These are phyloP conservation scores for Cercospora zeina DNA, from an alignment of 2,329 filamentous ascomycete genomes.

Conservation along the genomic window DNA sequence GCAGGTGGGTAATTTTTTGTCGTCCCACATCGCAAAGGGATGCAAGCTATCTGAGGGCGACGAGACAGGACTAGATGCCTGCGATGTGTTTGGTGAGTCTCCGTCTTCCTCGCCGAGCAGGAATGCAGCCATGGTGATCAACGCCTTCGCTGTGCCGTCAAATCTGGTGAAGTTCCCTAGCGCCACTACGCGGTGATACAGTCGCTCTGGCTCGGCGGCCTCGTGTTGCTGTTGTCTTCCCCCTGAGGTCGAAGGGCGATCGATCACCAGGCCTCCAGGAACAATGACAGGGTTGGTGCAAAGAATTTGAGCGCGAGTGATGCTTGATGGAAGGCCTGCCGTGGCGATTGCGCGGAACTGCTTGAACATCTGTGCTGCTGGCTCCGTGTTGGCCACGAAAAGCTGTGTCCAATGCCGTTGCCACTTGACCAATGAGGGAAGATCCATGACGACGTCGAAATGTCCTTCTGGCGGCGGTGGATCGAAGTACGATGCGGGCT, in stretches of 20 bases:
- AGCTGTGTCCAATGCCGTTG: neutral
- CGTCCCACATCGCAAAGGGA: neutral
- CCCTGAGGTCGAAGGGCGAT: neutral
- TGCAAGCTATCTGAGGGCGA: neutral
- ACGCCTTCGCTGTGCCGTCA: neutral
- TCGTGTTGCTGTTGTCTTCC: neutral
- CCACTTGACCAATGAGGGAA: neutral
- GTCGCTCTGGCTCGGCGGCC: neutral
- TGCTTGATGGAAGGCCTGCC: neutral
- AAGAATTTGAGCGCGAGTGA: neutral
- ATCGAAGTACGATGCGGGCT: neutral
- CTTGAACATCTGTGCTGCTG: neutral
- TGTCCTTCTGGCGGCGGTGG: neutral
- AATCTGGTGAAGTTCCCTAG: neutral
- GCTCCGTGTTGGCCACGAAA: neutral
- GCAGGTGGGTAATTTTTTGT: neutral
- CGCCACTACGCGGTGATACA: neutral
- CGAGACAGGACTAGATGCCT: neutral
- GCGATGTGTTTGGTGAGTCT: neutral
- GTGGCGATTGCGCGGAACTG: neutral
- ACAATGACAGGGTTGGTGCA: constrained; percentile 1
- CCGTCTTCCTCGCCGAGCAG: neutral
- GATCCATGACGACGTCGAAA: constrained; percentile 1
- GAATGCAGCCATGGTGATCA: neutral
- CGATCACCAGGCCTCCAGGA: neutral